Evolutionary conservation across 140 eudicot species (phyloP).

Genomic region (Ambrosia hybrid): DNA sequence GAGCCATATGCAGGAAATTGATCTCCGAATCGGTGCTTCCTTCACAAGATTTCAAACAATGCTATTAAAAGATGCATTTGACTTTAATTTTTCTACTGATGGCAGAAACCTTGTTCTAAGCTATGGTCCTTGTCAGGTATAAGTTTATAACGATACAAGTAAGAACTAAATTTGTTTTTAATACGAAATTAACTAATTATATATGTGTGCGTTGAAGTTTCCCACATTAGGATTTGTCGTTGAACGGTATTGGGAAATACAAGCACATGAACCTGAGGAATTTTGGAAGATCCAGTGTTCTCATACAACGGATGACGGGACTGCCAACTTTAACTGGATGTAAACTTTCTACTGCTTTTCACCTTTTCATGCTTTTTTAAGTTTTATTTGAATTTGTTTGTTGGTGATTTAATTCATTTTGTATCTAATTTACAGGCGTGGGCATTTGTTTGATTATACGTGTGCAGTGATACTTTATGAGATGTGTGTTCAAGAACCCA

Average conservation of each 20-base stretch:
- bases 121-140: constrained; percentile 99
- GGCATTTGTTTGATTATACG: constrained; percentile 88
- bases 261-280: constrained; percentile 94
- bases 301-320: constrained; percentile 73
- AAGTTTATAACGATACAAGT: neutral
- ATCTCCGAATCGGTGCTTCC: constrained; percentile 96
- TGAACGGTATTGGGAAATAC: constrained; percentile 93
- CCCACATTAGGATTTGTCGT: constrained; percentile 94
- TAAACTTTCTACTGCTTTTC: constrained; percentile 29
- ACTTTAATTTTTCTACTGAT: constrained; percentile 64
- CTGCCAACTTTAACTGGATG: constrained; percentile 82
- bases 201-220: constrained; percentile 47
- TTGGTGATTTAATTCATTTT: constrained; percentile 17
- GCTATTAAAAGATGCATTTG: constrained; percentile 83
- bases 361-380: neutral
- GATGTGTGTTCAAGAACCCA: constrained; percentile 86
- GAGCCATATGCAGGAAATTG: constrained; percentile 71
- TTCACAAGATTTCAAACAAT: constrained; percentile 96
- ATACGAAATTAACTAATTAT: constrained; percentile 15
- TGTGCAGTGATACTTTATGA: constrained; percentile 82
- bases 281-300: constrained; percentile 92
- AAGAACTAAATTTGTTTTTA: neutral
- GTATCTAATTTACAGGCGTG: constrained; percentile 67
- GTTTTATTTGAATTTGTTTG: constrained; percentile 5
- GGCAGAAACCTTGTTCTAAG: constrained; percentile 75